Percentiles rank a stretch among this genome's conserved stretches.
phyloP scores from a whole-genome alignment of 768 basidiomycete species.

The Naganishia kalamii region DNA sequence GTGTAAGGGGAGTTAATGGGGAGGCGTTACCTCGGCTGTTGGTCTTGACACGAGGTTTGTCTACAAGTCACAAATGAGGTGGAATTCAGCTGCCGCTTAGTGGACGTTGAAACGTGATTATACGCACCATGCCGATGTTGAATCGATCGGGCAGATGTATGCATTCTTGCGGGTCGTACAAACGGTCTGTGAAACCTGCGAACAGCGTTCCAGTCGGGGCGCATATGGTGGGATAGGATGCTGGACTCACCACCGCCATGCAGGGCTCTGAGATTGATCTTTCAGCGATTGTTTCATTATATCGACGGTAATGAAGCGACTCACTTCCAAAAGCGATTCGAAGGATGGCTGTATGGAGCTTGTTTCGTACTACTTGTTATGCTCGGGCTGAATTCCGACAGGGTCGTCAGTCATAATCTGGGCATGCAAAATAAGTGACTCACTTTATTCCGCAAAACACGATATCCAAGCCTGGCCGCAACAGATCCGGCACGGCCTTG shows the following conservation, averaged over 20 bases:
- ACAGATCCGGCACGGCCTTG: conserved; percentile 3
- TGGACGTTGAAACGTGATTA: neutral
- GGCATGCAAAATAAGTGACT: neutral
- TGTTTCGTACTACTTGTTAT: conserved; percentile 12
- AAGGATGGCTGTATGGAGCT: conserved; percentile 11
- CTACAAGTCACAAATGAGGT: no score
- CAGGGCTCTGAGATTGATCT: neutral
- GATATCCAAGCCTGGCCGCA: neutral
- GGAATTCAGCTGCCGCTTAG: neutral
- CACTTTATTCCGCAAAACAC: conserved; percentile 14
- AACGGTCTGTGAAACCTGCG: conserved; percentile 6
- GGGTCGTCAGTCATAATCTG: neutral
- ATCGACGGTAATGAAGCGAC: neutral
- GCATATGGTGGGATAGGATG: neutral
- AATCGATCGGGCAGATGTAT: conserved; percentile 45
- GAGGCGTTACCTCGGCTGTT: conserved; percentile 61
- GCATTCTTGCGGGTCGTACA: conserved; percentile 11
- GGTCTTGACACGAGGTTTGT: conserved; percentile 70
- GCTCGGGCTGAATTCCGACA: neutral
- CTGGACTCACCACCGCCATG: conserved; percentile 13
- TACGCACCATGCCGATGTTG: conserved; percentile 62
- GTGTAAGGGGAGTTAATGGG: neutral
- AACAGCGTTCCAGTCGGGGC: no score
- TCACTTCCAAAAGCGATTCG: conserved; percentile 16
- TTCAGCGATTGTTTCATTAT: neutral